A percentile compares a stretch with the other conserved stretches of the same genome.
These are phyloP conservation scores for Naganishia vaughanmartiniae DNA, from an alignment of 768 basidiomycete genomes.

Conservation along the genomic window DNA sequence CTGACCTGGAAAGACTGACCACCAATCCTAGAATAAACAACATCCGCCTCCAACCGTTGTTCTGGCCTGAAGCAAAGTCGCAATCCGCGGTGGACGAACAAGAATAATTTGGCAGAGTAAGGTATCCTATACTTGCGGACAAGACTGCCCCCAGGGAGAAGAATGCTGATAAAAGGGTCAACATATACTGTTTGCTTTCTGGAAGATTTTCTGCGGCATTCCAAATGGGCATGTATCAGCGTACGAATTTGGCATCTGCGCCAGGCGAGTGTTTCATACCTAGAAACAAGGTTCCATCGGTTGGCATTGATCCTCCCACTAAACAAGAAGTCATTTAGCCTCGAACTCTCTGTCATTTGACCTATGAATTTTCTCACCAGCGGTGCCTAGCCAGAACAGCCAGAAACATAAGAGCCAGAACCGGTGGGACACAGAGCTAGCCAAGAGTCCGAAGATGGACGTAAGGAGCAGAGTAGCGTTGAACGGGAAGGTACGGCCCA, in stretches of 20 bases:
- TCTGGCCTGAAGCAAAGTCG: conserved; percentile 62
- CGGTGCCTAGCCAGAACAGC: conserved; percentile 84
- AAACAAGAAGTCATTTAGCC: background rate
- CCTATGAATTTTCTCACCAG: conserved; percentile 52
- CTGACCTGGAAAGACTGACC: conserved; percentile 58
- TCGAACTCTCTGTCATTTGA: background rate
- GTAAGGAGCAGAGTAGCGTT: conserved; percentile 90
- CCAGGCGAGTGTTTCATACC: conserved; percentile 4
- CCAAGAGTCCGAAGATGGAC: conserved; percentile 76
- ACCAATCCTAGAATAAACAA: conserved; percentile 73
- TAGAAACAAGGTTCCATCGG: conserved; percentile 71
- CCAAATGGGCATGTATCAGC: no score
- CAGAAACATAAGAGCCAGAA: conserved; percentile 67
- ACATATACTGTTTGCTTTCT: conserved; percentile 81
- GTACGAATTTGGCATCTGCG: background rate
- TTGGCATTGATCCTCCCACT: conserved; percentile 62
- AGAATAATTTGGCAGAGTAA: conserved; percentile 67
- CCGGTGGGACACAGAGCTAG: conserved; percentile 60
- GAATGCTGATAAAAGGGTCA: conserved; percentile 89
- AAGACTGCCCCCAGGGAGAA: conserved; percentile 90
- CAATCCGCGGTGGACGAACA: conserved; percentile 56
- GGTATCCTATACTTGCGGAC: conserved; percentile 72
- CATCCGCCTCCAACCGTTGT: conserved; percentile 86
- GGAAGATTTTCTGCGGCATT: conserved; percentile 84
- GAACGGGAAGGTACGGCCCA: conserved; percentile 86